These are phyloP conservation scores for Annona cherimola DNA, from an alignment of 164 flowering plant species.

Conservation along the genomic window DNA sequence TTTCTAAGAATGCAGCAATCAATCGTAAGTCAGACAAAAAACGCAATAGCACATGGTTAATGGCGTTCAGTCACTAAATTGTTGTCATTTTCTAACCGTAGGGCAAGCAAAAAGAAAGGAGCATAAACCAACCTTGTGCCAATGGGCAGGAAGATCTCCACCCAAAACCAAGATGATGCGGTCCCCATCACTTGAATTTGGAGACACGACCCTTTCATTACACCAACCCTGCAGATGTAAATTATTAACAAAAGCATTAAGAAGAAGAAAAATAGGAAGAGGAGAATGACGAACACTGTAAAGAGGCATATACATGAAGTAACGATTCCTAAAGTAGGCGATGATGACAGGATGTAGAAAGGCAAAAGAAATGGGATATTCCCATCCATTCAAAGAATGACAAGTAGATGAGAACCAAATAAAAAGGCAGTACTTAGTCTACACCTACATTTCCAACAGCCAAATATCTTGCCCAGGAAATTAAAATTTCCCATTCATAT, in stretches of 20 bases:
- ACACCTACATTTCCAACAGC: neutral
- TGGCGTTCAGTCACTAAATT: neutral
- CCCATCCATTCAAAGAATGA: neutral
- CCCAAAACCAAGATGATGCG: slow-evolving; percentile 62
- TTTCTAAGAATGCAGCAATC: neutral
- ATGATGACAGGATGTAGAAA: no score
- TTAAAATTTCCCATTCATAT: neutral
- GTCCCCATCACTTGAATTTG: slow-evolving; percentile 24
- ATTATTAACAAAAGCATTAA: neutral
- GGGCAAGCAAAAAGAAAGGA: neutral
- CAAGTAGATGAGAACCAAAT: neutral
- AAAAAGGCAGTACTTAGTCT: neutral
- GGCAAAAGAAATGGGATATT: neutral
- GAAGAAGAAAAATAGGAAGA: neutral
- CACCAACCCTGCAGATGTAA: slow-evolving; percentile 58
- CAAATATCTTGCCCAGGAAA: neutral
- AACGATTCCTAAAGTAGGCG: neutral
- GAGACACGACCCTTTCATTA: slow-evolving; percentile 50
- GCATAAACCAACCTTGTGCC: slow-evolving; percentile 48
- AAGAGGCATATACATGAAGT: neutral
- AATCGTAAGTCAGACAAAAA: no score
- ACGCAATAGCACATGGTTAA: neutral
- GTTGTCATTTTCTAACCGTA: neutral
- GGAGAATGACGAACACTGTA: neutral
- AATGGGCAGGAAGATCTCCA: slow-evolving; percentile 56